Percentiles rank a stretch among this genome's conserved stretches.
These are phyloP conservation scores for Suhomyces pyralidae DNA, from an alignment of 805 yeast genomes.

Conservation along the genomic window DNA sequence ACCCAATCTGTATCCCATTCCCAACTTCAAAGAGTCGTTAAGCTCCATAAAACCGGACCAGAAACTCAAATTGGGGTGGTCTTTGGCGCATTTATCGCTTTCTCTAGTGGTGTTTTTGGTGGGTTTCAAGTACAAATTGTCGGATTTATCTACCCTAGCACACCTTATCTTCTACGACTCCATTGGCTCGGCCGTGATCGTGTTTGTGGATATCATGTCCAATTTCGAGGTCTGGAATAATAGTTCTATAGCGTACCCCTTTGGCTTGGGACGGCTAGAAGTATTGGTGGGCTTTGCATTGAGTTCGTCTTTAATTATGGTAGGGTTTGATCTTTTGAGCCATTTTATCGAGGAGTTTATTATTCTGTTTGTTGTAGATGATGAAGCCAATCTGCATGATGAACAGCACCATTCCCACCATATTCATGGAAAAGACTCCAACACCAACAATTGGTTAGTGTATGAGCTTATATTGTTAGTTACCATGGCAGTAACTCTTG, in stretches of 20 bases:
- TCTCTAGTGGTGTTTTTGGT: slow-evolving; percentile 56
- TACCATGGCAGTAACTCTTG: slow-evolving; percentile 20
- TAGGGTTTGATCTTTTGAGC: slow-evolving; percentile 83
- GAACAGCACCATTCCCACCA: slow-evolving; percentile 37
- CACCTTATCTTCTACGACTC: slow-evolving; percentile 88
- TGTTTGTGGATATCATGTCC: slow-evolving; percentile 74
- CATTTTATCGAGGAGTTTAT: slow-evolving; percentile 81
- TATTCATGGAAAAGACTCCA: slow-evolving; percentile 29
- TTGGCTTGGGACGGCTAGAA: slow-evolving; percentile 90
- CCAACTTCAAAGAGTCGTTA: slow-evolving; percentile 61
- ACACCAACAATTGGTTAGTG: slow-evolving; percentile 20
- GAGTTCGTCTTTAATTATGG: slow-evolving; percentile 80
- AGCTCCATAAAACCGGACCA: slow-evolving; percentile 59
- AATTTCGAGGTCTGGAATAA: slow-evolving; percentile 91
- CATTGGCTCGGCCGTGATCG: slow-evolving; percentile 65
- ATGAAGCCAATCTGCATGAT: slow-evolving; percentile 14
- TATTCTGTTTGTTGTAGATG: slow-evolving; percentile 37
- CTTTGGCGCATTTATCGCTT: slow-evolving; percentile 51
- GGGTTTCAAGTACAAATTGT: slow-evolving; percentile 57
- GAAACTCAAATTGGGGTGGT: slow-evolving; percentile 56
- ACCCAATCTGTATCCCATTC: slow-evolving; percentile 70
- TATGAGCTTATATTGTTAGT: slow-evolving; percentile 24
- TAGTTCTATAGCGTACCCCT: slow-evolving; percentile 80
- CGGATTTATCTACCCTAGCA: slow-evolving; percentile 70
- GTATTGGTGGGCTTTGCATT: slow-evolving; percentile 85